A percentile compares a stretch with the other conserved stretches of the same genome.
These are phyloP conservation scores for Raffaelea arxii DNA, from an alignment of 2,329 filamentous ascomycete genomes.

Conservation along the genomic window DNA sequence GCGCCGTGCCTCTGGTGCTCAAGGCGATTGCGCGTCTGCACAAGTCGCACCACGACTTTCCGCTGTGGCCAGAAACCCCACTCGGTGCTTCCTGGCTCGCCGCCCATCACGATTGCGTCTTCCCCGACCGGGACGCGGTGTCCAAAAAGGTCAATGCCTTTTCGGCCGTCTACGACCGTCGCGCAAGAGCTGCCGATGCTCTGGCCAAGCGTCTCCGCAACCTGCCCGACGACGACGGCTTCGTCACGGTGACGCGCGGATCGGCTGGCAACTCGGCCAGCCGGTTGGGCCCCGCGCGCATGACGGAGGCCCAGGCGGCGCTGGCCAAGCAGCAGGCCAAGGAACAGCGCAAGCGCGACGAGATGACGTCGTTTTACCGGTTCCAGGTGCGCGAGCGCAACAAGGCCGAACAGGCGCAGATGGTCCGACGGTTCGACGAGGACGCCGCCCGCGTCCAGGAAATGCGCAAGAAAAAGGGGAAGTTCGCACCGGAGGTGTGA, in stretches of 20 bases:
- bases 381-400: conserved; percentile 74
- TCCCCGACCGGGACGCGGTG: conserved; percentile 57
- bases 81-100: conserved; percentile 52
- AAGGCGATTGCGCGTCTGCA: conserved; percentile 60
- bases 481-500: conserved; percentile 43
- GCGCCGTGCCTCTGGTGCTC: conserved; percentile 64
- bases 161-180: conserved; percentile 71
- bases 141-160: conserved; percentile 72
- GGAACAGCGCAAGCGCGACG: conserved; percentile 46
- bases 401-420: conserved; percentile 61
- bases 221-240: conserved; percentile 88
- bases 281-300: conserved; percentile 60
- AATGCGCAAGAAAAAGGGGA: conserved; percentile 58
- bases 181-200: conserved; percentile 53
- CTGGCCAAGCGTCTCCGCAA: conserved; percentile 57
- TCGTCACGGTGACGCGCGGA: conserved; percentile 80
- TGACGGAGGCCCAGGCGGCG: conserved; percentile 58
- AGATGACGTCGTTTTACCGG: conserved; percentile 67
- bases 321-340: conserved; percentile 52
- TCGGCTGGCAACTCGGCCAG: conserved; percentile 62
- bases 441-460: conserved; percentile 62
- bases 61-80: conserved; percentile 29
- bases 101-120: conserved; percentile 60
- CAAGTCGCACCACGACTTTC: conserved; percentile 49
- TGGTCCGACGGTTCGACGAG: conserved; percentile 66